Base-by-base conservation (phyloP, 805 yeast genomes). In the Lipomyces yamanashiensis region DNA sequence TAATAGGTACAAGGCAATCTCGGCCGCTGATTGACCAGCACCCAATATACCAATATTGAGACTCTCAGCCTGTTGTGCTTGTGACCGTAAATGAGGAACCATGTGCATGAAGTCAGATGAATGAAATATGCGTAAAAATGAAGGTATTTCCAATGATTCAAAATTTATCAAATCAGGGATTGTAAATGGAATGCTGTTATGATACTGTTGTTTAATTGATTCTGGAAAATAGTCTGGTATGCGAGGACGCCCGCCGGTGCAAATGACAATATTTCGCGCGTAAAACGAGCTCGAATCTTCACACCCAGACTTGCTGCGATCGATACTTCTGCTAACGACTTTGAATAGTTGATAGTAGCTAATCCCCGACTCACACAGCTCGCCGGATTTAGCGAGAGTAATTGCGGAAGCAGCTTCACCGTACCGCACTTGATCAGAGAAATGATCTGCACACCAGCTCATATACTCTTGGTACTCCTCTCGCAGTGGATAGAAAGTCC, bases 11-110 rank as follows among this genome's bases (percentile, higher is more conserved):
- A 39, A 7, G 12, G 67, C 58, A 10, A 71, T 70, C 55, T 71
- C 73, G 6, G 73, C 73, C 10, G 72, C 68, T 10, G 73, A 71
- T 58, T 71, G 73, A 10, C 73, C 73, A 6, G 68, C 66, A 4
- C 73, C 73, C 6, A 71, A 23, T 1, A 71, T 68, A 9, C 69
- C 72, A 9, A 71, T 53, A 7, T 68, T 41, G 36, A 55, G 12
- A 15, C 55, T 48, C 10, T 13, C 7, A 34, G 12, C n/a, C 17
- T 23, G 15, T 8, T 19, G 17, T 39, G 60, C 47, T 15, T 6
- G 36, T n/a, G 49, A 33, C 5, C 21, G 13, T 4, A 69, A 33
- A 2, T 44, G 45, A 1, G 62, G 43, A 12, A 53, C 28, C 1
- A 21, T 41, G 51, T 53, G 36, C 64, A 70, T 49, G 50, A 66